Percentiles rank a stretch among this genome's conserved stretches.
Evolutionary conservation across 108 stramenopile species (phyloP).

Genomic region (Skeletonema marinoi): DNA sequence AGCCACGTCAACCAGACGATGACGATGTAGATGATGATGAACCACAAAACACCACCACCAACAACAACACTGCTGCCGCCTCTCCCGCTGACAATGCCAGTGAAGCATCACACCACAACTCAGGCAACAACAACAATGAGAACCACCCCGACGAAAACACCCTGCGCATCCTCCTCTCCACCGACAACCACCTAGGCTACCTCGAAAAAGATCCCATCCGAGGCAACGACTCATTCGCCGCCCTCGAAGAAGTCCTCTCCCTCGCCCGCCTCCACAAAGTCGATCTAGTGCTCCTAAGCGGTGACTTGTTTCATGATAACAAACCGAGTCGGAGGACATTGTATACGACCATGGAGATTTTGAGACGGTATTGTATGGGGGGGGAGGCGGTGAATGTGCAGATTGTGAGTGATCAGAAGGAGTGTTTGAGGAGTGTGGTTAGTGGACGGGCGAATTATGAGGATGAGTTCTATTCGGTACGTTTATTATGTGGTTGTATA

Average conservation of each 20-base stretch:
- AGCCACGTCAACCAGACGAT: neutral
- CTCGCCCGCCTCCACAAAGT: constrained; percentile 57
- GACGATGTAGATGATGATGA: neutral
- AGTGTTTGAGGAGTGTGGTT: constrained; percentile 36
- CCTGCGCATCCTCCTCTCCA: constrained; percentile 88
- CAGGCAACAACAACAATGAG: neutral
- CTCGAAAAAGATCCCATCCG: constrained; percentile 93
- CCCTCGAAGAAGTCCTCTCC: constrained; percentile 92
- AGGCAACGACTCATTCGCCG: constrained; percentile 92
- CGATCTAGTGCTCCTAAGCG: constrained; percentile 92
- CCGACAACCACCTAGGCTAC: constrained; percentile 97
- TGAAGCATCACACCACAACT: neutral
- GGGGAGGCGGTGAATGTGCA: constrained; percentile 84
- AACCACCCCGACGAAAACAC: constrained; percentile 57
- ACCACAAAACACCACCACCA: neutral
- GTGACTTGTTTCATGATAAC: constrained; percentile 98
- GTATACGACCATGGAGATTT: constrained; percentile 89
- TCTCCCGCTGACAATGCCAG: neutral
- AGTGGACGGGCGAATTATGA: constrained; percentile 88
- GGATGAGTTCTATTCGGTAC: constrained; percentile 79
- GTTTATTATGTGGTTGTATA: neutral
- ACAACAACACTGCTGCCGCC: neutral
- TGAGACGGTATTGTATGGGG: constrained; percentile 92
- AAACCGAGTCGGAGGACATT: constrained; percentile 91
- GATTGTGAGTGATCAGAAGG: constrained; percentile 72